Evolutionary conservation across 2,329 filamentous ascomycete genomes (phyloP).

Genomic region (Penicillium rolfsii): DNA sequence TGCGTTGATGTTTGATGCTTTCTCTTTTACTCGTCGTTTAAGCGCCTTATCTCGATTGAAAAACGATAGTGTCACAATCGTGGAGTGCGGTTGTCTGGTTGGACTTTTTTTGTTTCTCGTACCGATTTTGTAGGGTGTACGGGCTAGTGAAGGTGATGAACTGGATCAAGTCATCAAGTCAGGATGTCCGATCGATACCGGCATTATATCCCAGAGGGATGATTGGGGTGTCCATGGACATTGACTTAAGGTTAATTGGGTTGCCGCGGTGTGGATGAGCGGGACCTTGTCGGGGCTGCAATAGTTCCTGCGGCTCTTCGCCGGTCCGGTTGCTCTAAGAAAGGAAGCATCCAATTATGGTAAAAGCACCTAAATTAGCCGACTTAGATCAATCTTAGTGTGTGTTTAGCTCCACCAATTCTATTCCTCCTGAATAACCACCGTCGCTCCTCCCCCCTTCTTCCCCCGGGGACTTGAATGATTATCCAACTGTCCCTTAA

Average conservation of each 20-base stretch:
- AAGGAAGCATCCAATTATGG: neutral
- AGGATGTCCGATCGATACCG: neutral
- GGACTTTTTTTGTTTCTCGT: neutral
- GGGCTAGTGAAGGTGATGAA: neutral
- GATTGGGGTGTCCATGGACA: neutral
- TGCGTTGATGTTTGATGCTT: constrained; percentile 3
- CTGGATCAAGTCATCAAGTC: neutral
- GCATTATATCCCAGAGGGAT: neutral
- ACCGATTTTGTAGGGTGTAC: neutral
- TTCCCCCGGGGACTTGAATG: neutral
- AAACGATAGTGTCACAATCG: constrained; percentile 4
- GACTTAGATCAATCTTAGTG: neutral
- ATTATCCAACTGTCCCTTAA: neutral
- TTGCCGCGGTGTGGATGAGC: neutral
- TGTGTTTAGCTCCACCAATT: neutral
- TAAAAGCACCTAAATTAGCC: neutral
- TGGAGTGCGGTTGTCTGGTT: neutral
- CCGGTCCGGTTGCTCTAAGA: neutral
- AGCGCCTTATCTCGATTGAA: constrained; percentile 12
- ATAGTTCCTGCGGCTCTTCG: neutral
- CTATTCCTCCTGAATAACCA: constrained; percentile 1
- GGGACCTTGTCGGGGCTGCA: neutral
- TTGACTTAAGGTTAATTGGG: neutral
- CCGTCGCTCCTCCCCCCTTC: neutral
- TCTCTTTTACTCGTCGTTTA: constrained; percentile 8